phyloP scores from a whole-genome alignment of 345 rosid genomes.

The Eucalyptus curtisii region DNA sequence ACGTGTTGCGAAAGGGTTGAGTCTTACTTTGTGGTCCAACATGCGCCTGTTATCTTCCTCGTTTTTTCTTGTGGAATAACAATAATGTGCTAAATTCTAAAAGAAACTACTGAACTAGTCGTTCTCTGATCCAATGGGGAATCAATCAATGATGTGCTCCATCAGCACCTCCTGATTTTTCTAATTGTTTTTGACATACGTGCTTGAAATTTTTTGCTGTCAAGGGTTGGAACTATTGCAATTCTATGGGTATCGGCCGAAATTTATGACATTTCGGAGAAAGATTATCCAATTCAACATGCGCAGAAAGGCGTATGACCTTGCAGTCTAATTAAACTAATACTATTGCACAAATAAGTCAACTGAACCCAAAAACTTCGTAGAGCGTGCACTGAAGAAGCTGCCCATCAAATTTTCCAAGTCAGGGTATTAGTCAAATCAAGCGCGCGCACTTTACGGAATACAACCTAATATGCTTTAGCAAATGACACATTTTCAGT shows the following conservation, averaged over 20 bases:
- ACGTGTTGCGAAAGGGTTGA: background rate
- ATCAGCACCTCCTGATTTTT: background rate
- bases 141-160: background rate
- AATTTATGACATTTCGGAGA: background rate
- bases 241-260: background rate
- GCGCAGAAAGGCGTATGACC: background rate
- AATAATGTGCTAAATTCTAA: background rate
- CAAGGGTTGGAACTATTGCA: background rate
- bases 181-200: background rate
- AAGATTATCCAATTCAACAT: background rate
- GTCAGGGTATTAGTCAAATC: background rate
- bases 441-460: background rate
- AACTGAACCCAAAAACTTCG: background rate
- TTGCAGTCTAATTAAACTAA: background rate
- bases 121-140: background rate
- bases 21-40: background rate
- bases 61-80: background rate
- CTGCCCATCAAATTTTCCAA: background rate
- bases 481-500: background rate
- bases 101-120: background rate
- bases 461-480: background rate
- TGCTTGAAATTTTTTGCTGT: background rate
- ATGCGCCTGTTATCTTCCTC: background rate
- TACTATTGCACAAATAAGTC: background rate
- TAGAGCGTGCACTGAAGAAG: background rate